Base-by-base conservation (phyloP, 2,329 filamentous ascomycete genomes). In the Curvularia spicifera region DNA sequence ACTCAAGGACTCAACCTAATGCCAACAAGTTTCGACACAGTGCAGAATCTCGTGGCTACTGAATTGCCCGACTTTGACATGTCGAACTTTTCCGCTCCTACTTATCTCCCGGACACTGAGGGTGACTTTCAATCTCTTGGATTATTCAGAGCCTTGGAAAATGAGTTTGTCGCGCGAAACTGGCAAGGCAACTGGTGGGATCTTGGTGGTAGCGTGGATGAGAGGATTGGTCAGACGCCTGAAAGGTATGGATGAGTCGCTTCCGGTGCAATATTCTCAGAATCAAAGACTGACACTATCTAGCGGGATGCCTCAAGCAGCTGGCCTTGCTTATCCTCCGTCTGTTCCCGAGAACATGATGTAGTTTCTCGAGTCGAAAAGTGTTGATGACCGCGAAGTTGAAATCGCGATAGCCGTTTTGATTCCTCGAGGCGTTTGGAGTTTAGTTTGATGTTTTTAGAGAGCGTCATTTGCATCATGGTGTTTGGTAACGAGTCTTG, bases 121-220 rank as follows among this genome's bases (percentile, higher is more conserved):
- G 68, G 63, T 13, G 63, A 63, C 15, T 60, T 66, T n/a, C 64
- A 72, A 45, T 65, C 71, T 6, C 55, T 67, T 4, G 65, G 61
- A 2, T 70, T 70, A 20, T 67, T 74, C 1, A 51, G 71, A 6
- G 71, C 71, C 1, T 45, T 74, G 29, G 71, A 74, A 37, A 72
- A 58, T n/a, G 71, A 73, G 26, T 66, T 73, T 31, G 64, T 70
- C n/a, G 60, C 60, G 9, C 54, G 66, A 12, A 74, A 71, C 24
- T 74, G 71, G 71, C 62, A 71, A 46, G 64, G 67, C 26, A 50
- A 57, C 18, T 72, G 69, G 70, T 74, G 70, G 71, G 69, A 74
- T 58, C 59, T 67, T 29, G 55, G 57, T 24, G 54, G 62, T 29
- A 51, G 54, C 10, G 45, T 51, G n/a, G 51, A 56, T 22, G 53